Conservation (phyloP, 2,329 filamentous ascomycete genomes). For the Fonsecaea nubica region DNA sequence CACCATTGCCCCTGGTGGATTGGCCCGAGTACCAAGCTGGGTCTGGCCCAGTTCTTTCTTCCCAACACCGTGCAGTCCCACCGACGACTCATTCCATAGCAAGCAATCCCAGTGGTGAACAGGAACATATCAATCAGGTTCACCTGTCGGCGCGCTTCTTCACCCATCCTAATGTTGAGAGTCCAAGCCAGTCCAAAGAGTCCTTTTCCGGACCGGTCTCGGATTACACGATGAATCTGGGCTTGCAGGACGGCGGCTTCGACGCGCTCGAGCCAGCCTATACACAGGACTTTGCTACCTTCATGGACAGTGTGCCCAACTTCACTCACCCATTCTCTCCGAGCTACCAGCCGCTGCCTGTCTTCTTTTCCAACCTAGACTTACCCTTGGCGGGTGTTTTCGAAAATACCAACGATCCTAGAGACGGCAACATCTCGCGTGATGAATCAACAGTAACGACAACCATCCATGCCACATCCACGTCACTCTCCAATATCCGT, state of each 20-base stretch:
- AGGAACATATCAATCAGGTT: background rate
- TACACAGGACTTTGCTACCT: conserved; percentile 10
- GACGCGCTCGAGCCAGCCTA: conserved; percentile 7
- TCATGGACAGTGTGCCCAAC: conserved; percentile 20
- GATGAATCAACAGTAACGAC: conserved; percentile 11
- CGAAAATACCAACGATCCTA: background rate
- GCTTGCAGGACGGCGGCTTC: conserved; percentile 6
- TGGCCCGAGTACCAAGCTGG: conserved; percentile 29
- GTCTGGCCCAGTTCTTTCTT: conserved; percentile 31
- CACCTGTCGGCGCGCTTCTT: background rate
- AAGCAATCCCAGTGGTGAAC: background rate
- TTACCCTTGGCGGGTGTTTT: conserved; percentile 40
- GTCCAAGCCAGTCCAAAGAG: background rate
- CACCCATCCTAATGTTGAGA: background rate
- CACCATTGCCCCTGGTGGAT: conserved; percentile 36
- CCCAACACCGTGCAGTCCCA: background rate
- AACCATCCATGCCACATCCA: background rate
- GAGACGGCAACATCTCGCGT: conserved; percentile 43
- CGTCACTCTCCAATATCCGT: background rate
- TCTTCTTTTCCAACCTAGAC: conserved; percentile 49
- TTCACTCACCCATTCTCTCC: conserved; percentile 11
- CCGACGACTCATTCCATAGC: background rate
- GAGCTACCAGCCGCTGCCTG: conserved; percentile 49
- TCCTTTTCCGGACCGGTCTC: background rate
- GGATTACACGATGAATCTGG: conserved; percentile 4